Evolutionary conservation across 495 filamentous ascomycete genomes (phyloP).

Genomic region (Lasiosphaeriaceae sp.): DNA sequence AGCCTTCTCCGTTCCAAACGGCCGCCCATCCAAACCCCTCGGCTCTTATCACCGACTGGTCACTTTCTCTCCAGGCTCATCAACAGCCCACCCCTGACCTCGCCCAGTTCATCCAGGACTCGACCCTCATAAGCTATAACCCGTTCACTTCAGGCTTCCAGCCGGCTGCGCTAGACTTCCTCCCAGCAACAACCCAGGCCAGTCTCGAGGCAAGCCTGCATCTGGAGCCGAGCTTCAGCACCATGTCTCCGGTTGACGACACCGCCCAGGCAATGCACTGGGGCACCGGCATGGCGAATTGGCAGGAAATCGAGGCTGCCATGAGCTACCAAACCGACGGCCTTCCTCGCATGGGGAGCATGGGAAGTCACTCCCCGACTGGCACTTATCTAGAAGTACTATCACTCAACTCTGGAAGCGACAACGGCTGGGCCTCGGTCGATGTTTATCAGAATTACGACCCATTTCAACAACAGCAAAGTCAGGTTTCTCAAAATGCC

Average conservation of each 20-base stretch:
- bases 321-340: constrained; percentile 51
- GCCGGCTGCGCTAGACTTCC: constrained; percentile 61
- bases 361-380: constrained; percentile 77
- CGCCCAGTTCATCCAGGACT: constrained; percentile 49
- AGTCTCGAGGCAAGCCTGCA: constrained; percentile 59
- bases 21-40: constrained; percentile 38
- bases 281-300: constrained; percentile 55
- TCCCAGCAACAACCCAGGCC: constrained; percentile 64
- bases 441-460: constrained; percentile 53
- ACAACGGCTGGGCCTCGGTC: constrained; percentile 77
- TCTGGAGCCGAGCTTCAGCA: constrained; percentile 59
- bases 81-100: constrained; percentile 49
- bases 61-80: constrained; percentile 50
- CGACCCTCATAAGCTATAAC: constrained; percentile 46
- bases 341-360: constrained; percentile 49
- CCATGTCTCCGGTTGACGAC: constrained; percentile 61
- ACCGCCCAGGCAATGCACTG: constrained; percentile 61
- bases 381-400: constrained; percentile 79
- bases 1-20: constrained; percentile 45
- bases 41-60: constrained; percentile 49
- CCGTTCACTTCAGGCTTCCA: constrained; percentile 47
- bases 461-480: constrained; percentile 40
- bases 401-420: constrained; percentile 73
- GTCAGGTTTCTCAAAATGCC: constrained; percentile 41
- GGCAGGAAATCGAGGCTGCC: constrained; percentile 68